These are phyloP conservation scores for Talaromyces pinophilus DNA, from an alignment of 2,329 filamentous ascomycete genomes.

Conservation along the genomic window DNA sequence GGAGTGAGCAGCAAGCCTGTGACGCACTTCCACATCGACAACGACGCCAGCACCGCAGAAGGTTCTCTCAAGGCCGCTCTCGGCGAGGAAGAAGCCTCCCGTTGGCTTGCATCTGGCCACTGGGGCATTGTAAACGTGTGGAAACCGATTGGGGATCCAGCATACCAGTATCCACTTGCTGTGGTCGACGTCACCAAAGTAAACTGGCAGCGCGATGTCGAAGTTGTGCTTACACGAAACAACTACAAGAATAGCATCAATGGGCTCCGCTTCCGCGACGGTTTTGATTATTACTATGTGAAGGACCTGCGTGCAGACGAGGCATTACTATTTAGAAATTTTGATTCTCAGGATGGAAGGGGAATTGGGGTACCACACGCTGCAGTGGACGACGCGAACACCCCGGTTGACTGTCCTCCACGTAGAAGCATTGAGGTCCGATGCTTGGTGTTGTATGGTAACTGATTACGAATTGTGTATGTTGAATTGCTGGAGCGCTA, in stretches of 20 bases:
- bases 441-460: slow-evolving; percentile 10
- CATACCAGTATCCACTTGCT: slow-evolving; percentile 4
- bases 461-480: neutral
- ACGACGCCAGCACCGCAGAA: slow-evolving; percentile 3
- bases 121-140: slow-evolving; percentile 7
- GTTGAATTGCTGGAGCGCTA: neutral
- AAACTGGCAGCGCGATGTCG: slow-evolving; percentile 7
- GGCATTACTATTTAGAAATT: neutral
- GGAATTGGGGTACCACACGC: neutral
- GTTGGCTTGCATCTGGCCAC: slow-evolving; percentile 11
- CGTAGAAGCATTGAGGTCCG: slow-evolving; percentile 6
- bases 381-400: neutral
- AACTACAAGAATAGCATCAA: slow-evolving; percentile 11
- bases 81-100: neutral
- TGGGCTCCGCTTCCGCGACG: slow-evolving; percentile 5
- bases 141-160: slow-evolving; percentile 6
- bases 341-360: neutral
- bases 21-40: slow-evolving; percentile 2
- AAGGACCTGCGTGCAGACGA: slow-evolving; percentile 1
- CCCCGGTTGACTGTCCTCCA: neutral
- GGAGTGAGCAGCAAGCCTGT: slow-evolving; percentile 7
- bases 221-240: slow-evolving; percentile 3
- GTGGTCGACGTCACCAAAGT: slow-evolving; percentile 4
- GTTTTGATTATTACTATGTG: slow-evolving; percentile 4
- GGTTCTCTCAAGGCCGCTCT: neutral